phyloP scores from a whole-genome alignment of 768 basidiomycete species.

The Serendipita sp. region DNA sequence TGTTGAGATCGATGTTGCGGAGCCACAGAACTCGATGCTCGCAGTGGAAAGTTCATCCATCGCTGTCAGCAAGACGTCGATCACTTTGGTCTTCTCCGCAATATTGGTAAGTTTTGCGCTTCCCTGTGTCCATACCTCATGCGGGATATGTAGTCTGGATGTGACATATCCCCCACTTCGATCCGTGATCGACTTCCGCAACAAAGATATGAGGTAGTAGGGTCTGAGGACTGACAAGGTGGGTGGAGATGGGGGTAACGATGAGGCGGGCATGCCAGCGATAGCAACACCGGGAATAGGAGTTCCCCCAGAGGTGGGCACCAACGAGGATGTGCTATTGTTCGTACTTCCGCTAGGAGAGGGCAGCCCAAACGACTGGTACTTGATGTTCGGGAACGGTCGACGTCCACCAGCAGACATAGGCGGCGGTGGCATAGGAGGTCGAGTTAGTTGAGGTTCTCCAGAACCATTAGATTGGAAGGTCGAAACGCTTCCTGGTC shows the following conservation, averaged over 20 bases:
- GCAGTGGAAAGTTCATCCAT: constrained; percentile 61
- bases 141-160: constrained; percentile 70
- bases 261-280: constrained; percentile 53
- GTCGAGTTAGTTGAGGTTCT: neutral
- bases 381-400: constrained; percentile 19
- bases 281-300: constrained; percentile 33
- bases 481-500: constrained; percentile 17
- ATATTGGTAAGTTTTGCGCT: constrained; percentile 73
- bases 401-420: constrained; percentile 14
- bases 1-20: constrained; percentile 54
- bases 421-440: constrained; percentile 1
- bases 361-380: constrained; percentile 4
- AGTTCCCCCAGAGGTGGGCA: constrained; percentile 34
- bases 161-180: constrained; percentile 80
- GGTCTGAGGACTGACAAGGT: constrained; percentile 64
- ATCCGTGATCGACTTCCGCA: constrained; percentile 64
- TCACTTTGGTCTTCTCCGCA: constrained; percentile 72
- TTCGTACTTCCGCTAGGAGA: neutral
- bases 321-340: constrained; percentile 21
- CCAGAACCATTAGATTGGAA: neutral
- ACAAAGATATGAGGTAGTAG: constrained; percentile 76
- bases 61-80: constrained; percentile 62
- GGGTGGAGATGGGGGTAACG: constrained; percentile 58
- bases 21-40: constrained; percentile 61
- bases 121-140: constrained; percentile 72